Percentiles rank a stretch among this genome's conserved stretches.
Conservation (phyloP, 1,139 yeast genomes). For the Candida neerlandica region DNA sequence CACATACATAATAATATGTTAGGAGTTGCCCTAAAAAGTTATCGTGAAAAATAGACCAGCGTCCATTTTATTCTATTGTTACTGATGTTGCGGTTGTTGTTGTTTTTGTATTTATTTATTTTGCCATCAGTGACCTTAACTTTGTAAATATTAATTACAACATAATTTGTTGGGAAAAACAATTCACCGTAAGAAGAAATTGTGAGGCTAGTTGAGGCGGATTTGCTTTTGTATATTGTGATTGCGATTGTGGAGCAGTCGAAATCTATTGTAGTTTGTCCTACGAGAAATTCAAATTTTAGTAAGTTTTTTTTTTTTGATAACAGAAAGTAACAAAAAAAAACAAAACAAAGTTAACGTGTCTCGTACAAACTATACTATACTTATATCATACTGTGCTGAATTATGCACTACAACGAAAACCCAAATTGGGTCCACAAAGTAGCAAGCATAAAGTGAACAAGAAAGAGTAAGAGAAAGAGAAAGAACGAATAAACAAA, state of each 20-base stretch:
- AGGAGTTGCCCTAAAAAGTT: no score
- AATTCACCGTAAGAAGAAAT: background rate
- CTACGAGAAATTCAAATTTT: background rate
- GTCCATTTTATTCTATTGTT: background rate
- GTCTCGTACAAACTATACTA: constrained; percentile 1
- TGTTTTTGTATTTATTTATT: no score
- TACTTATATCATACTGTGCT: background rate
- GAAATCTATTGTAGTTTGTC: no score
- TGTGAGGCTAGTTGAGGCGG: constrained; percentile 4
- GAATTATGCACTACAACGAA: no score
- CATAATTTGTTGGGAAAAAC: no score
- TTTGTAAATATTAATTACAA: background rate
- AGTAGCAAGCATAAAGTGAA: background rate
- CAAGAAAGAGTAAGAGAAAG: no score
- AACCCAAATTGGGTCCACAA: background rate
- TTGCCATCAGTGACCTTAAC: no score
- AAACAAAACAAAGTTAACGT: background rate
- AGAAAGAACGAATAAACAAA: background rate
- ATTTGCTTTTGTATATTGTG: background rate
- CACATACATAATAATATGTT: no score
- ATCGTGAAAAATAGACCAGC: no score
- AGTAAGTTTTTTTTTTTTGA: no score
- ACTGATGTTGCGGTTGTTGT: no score
- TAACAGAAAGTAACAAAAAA: no score
- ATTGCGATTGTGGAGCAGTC: background rate